phyloP scores from a whole-genome alignment of 1,139 yeast species.

The Waltiozyma solani region DNA sequence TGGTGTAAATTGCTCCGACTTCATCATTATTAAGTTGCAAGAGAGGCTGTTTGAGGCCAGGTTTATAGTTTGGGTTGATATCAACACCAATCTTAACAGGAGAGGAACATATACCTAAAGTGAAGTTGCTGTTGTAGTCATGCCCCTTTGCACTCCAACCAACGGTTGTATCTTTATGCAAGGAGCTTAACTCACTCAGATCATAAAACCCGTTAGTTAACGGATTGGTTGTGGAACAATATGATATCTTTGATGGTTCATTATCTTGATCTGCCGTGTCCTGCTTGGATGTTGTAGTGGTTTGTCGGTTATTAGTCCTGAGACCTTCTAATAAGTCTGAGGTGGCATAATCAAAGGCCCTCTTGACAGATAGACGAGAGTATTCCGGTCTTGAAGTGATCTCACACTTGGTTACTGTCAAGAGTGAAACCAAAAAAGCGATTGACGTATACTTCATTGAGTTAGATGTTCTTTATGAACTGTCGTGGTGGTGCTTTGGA shows the following conservation, averaged over 20 bases:
- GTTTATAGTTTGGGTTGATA: constrained; percentile 23
- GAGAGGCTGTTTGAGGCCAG: constrained; percentile 14
- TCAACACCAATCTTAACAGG: constrained; percentile 36
- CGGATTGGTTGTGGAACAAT: constrained; percentile 46
- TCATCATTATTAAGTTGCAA: constrained; percentile 36
- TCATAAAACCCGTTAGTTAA: constrained; percentile 45
- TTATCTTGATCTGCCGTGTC: constrained; percentile 8
- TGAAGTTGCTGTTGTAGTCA: constrained; percentile 66
- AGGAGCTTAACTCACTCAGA: constrained; percentile 39
- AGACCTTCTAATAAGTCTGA: constrained; percentile 11
- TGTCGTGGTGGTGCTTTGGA: no score
- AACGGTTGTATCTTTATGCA: constrained; percentile 18
- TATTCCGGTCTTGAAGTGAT: no score
- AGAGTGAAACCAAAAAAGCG: no score
- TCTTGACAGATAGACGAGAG: no score
- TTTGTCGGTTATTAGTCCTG: constrained; percentile 1
- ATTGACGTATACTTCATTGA: no score
- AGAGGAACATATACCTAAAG: constrained; percentile 69
- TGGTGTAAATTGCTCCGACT: constrained; percentile 63
- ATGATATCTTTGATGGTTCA: constrained; percentile 6
- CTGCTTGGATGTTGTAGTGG: not conserved
- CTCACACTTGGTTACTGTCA: no score
- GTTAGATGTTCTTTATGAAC: no score
- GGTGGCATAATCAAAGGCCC: constrained; percentile 13
- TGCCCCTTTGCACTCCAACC: constrained; percentile 66